Percentiles rank a stretch among this genome's conserved stretches.
Conservation (phyloP, 805 yeast genomes). For the Komagataella kurtzmanii region DNA sequence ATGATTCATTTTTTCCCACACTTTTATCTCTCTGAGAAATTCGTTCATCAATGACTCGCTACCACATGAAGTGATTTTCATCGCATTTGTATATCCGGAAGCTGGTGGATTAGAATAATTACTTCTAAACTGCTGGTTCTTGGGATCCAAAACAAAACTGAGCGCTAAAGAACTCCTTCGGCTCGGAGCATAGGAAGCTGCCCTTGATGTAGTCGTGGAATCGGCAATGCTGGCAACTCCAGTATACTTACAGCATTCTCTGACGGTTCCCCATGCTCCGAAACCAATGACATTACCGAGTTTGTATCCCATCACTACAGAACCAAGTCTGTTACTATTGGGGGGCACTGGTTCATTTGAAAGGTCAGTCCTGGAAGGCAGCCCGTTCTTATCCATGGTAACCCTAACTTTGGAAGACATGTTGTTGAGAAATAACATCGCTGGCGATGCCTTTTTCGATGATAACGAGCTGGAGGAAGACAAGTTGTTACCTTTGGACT, state of each 20-base stretch:
- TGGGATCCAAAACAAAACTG: conserved; percentile 5
- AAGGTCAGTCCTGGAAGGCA: background rate
- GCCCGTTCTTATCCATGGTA: background rate
- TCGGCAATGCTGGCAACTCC: background rate
- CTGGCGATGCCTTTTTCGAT: conserved; percentile 1
- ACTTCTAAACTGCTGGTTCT: background rate
- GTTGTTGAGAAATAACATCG: conserved; percentile 1
- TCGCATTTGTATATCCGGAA: conserved; percentile 8
- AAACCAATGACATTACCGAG: conserved; percentile 70
- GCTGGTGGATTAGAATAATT: background rate
- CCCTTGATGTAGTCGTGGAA: background rate
- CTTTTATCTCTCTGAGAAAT: conserved; percentile 55
- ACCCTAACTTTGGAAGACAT: background rate
- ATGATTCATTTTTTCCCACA: conserved; percentile 66
- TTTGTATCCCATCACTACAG: conserved; percentile 40
- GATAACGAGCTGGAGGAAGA: background rate
- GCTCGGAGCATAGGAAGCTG: conserved; percentile 1
- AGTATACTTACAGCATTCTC: conserved; percentile 37
- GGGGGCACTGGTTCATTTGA: background rate
- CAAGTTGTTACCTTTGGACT: background rate
- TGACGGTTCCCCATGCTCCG: conserved; percentile 84
- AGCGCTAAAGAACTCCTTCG: conserved; percentile 2
- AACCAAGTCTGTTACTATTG: conserved; percentile 55
- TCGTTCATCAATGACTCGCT: conserved; percentile 29
- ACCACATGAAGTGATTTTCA: conserved; percentile 21